These are phyloP conservation scores for Corymbia calophylla DNA, from an alignment of 441 rosid genomes.

Conservation along the genomic window DNA sequence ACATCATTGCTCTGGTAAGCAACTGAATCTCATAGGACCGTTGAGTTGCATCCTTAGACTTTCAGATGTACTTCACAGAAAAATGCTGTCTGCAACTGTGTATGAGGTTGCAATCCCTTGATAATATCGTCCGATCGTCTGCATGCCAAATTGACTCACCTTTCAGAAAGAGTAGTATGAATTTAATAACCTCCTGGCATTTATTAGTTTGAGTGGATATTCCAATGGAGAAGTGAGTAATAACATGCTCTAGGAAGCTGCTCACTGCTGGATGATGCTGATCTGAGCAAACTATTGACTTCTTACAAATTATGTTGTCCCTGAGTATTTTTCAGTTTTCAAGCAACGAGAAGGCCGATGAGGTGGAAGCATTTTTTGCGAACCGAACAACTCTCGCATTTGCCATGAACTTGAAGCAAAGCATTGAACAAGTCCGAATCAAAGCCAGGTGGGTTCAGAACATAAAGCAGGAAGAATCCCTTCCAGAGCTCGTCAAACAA, in stretches of 20 bases:
- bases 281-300: neutral
- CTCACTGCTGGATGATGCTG: neutral
- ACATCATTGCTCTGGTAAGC: constrained; percentile 21
- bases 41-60: neutral
- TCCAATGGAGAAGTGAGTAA: neutral
- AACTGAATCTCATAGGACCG: neutral
- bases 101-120: neutral
- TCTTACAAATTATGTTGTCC: neutral
- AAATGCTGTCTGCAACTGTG: neutral
- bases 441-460: constrained; percentile 29
- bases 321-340: constrained; percentile 12
- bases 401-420: constrained; percentile 31
- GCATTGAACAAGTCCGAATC: constrained; percentile 26
- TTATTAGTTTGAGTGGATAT: neutral
- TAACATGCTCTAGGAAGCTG: neutral
- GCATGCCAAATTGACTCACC: neutral
- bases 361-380: constrained; percentile 22
- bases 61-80: neutral
- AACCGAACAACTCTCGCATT: constrained; percentile 5
- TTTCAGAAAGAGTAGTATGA: neutral
- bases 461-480: constrained; percentile 22
- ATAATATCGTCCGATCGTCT: neutral
- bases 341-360: constrained; percentile 31
- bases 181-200: neutral
- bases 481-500: constrained; percentile 17